Conservation (phyloP, 176 grass and related monocot species). For the Chloris gayana region DNA sequence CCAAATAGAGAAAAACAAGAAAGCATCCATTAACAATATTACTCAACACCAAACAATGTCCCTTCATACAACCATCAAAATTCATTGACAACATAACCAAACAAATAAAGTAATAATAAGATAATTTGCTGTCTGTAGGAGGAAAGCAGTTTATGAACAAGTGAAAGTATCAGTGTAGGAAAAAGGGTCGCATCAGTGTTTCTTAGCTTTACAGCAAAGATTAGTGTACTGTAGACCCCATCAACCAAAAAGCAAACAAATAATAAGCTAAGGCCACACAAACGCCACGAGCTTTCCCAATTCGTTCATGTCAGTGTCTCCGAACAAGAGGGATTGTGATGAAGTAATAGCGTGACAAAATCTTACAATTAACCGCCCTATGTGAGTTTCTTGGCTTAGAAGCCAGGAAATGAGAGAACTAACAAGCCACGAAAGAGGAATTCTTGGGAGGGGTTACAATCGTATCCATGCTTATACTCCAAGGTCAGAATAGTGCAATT, state of each 20-base stretch:
- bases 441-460: background rate
- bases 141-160: conserved; percentile 5
- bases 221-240: conserved; percentile 50
- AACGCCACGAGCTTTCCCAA: conserved; percentile 43
- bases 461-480: background rate
- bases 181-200: conserved; percentile 27
- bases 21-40: background rate
- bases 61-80: conserved; percentile 7
- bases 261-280: conserved; percentile 23
- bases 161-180: conserved; percentile 5
- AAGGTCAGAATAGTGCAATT: background rate
- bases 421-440: conserved; percentile 14
- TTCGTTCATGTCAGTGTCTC: conserved; percentile 11
- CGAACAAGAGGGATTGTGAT: background rate
- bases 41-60: conserved; percentile 29
- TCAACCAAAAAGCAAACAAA: conserved; percentile 34
- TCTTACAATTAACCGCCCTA: background rate
- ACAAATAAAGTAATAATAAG: conserved; percentile 22
- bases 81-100: conserved; percentile 31
- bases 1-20: conserved; percentile 7
- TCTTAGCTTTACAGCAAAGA: conserved; percentile 56
- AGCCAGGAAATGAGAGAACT: conserved; percentile 33
- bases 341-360: background rate
- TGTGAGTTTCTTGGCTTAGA: conserved; percentile 36
- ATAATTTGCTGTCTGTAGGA: conserved; percentile 13